Percentiles rank a stretch among this genome's conserved stretches.
Evolutionary conservation across 306 rosid species (phyloP).

Genomic region (Vicia villosa): DNA sequence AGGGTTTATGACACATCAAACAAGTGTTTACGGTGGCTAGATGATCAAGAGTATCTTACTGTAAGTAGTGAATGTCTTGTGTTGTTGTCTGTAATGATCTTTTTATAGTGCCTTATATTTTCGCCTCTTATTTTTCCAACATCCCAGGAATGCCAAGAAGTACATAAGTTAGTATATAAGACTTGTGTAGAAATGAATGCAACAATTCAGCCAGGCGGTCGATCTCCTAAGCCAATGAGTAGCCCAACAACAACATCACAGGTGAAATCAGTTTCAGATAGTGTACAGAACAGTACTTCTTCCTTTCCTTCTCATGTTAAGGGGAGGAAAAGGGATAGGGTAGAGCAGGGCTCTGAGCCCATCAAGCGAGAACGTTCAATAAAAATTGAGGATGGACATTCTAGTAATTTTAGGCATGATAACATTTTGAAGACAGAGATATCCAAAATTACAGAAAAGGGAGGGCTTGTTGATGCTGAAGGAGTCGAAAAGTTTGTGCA

Average conservation of each 20-base stretch:
- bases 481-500: conserved; percentile 81
- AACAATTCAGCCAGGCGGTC: conserved; percentile 72
- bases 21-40: conserved; percentile 47
- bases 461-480: conserved; percentile 68
- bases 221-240: conserved; percentile 80
- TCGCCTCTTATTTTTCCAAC: neutral
- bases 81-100: neutral
- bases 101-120: conserved; percentile 6
- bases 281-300: conserved; percentile 66
- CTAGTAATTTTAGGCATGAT: conserved; percentile 57
- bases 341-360: conserved; percentile 68
- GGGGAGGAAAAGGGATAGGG: conserved; percentile 79
- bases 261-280: conserved; percentile 74
- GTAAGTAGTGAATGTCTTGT: conserved; percentile 51
- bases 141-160: conserved; percentile 79
- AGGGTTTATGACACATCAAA: conserved; percentile 77
- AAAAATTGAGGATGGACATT: conserved; percentile 70
- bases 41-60: conserved; percentile 65
- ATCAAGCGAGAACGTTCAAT: conserved; percentile 59
- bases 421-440: conserved; percentile 66
- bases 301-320: conserved; percentile 64
- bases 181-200: conserved; percentile 79
- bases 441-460: conserved; percentile 72
- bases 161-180: conserved; percentile 66
- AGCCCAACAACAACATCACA: conserved; percentile 76